Conservation (phyloP, 1,139 yeast genomes). For the Geotrichum fermentans region DNA sequence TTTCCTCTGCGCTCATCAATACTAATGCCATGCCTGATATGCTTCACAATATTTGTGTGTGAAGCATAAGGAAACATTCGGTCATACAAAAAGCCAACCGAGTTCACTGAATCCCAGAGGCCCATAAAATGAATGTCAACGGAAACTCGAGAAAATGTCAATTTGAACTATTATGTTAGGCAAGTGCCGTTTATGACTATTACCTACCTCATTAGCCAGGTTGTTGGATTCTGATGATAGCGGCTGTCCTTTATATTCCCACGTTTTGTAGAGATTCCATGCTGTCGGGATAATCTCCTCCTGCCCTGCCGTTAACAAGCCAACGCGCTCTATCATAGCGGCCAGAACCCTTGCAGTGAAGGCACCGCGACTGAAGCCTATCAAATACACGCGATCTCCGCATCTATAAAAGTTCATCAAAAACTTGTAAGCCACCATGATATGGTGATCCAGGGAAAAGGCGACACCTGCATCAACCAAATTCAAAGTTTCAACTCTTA, state of each 20-base stretch:
- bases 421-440: conserved; percentile 52
- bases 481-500: conserved; percentile 27
- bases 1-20: conserved; percentile 61
- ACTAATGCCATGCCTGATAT: conserved; percentile 61
- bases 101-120: conserved; percentile 61
- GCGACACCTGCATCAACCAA: conserved; percentile 50
- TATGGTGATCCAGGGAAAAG: conserved; percentile 50
- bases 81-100: conserved; percentile 56
- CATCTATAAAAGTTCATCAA: conserved; percentile 45
- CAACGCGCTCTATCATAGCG: conserved; percentile 60
- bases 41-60: conserved; percentile 47
- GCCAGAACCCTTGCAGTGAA: conserved; percentile 58
- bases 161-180: conserved; percentile 18
- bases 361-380: conserved; percentile 66
- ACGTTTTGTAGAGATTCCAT: conserved; percentile 55
- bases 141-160: conserved; percentile 17
- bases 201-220: conserved; percentile 43
- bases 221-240: conserved; percentile 41
- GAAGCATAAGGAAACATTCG: conserved; percentile 54
- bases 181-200: too few relatives aligned
- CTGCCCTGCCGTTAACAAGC: conserved; percentile 49
- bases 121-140: conserved; percentile 56
- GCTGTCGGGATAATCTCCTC: conserved; percentile 54
- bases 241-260: conserved; percentile 54
- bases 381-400: conserved; percentile 51